A percentile compares a stretch with the other conserved stretches of the same genome.
Conservation (phyloP, 768 basidiomycete species). For the Crassisporium funariophilum region DNA sequence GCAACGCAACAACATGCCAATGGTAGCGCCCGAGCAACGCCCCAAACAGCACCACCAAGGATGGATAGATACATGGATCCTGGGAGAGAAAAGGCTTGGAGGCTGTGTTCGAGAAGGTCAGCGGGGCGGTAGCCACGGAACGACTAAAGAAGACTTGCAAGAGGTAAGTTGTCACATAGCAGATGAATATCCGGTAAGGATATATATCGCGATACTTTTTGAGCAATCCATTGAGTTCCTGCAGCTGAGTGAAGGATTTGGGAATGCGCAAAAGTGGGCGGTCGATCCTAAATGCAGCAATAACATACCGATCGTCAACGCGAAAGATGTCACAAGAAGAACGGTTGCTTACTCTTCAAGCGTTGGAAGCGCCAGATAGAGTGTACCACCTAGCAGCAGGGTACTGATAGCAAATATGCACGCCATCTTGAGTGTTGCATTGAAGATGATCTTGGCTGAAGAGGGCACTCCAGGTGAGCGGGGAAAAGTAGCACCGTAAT, state of each 20-base stretch:
- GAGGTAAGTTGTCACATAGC: constrained; percentile 87
- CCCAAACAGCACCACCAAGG: constrained; percentile 95
- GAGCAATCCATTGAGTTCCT: constrained; percentile 79
- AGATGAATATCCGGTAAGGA: constrained; percentile 81
- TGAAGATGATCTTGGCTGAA: constrained; percentile 64
- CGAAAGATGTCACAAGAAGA: constrained; percentile 5
- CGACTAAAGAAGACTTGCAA: constrained; percentile 61
- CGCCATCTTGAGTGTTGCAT: constrained; percentile 84
- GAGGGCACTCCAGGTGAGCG: constrained; percentile 43
- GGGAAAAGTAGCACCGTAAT: constrained; percentile 56
- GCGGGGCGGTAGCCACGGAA: not conserved
- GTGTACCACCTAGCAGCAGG: constrained; percentile 66
- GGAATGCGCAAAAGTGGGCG: constrained; percentile 78
- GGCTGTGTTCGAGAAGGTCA: constrained; percentile 43
- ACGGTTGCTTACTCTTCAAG: constrained; percentile 66
- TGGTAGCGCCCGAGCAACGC: constrained; percentile 80
- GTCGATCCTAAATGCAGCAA: constrained; percentile 41
- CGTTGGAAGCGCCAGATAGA: constrained; percentile 82
- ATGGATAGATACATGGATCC: constrained; percentile 99
- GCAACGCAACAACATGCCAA: constrained; percentile 94
- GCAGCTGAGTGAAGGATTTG: constrained; percentile 83
- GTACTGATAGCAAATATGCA: constrained; percentile 73
- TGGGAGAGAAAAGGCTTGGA: constrained; percentile 95
- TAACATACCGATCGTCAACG: constrained; percentile 4
- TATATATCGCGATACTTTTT: constrained; percentile 93